Evolutionary conservation across 1,284 basidiomycete species (phyloP), one percentile per base, ranked within the genome.

Genomic region (Pseudozyma tsukubaensis): DNA sequence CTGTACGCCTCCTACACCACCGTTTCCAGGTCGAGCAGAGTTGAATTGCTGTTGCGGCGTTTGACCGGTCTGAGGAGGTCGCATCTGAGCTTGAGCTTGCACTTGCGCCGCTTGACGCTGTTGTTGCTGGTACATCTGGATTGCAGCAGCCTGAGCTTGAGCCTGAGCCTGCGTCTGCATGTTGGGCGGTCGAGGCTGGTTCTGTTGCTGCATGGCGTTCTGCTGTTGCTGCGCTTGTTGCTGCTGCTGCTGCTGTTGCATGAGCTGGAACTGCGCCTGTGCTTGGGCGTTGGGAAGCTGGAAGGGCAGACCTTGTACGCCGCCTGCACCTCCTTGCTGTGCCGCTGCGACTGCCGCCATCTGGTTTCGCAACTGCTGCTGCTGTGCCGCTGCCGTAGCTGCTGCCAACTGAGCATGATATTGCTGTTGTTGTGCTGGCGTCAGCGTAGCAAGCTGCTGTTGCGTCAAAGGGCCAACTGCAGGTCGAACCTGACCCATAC

Each of bases 351-450:
- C 67, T 16, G 67, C 63, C 7, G 64, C 72, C 59, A 75, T 63
- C 67, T 75, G 72, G 18, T 71, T 75, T 1, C 72, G 35, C 40
- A 71, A 29, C 48, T 67, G 72, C 48, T 71, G 67, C 40, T 75
- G 72, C 47, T 75, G 72, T 11, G 67, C 67, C 2, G 72, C 72
- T 4, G 72, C 72, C 6, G 62, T 62, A 7, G 72, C 72, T 4
- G 72, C 66, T 10, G 66, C 72, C 12, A 75, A 24, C 29, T 70
- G 67, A 1, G 67, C 64, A 29, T 71, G 72, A 34, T 75, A 75
- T 50, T 75, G 72, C 50, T 75, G 72, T 45, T 70, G 67, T 40
- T 70, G 67, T 16, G 63, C 60, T 7, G 72, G 67, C 0, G 72
- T 67, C 36, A 71, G 54, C 24, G 59, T 62, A 5, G 64, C 59